phyloP scores from a whole-genome alignment of 352 stramenopile genomes.

The Phytophthora litchii region DNA sequence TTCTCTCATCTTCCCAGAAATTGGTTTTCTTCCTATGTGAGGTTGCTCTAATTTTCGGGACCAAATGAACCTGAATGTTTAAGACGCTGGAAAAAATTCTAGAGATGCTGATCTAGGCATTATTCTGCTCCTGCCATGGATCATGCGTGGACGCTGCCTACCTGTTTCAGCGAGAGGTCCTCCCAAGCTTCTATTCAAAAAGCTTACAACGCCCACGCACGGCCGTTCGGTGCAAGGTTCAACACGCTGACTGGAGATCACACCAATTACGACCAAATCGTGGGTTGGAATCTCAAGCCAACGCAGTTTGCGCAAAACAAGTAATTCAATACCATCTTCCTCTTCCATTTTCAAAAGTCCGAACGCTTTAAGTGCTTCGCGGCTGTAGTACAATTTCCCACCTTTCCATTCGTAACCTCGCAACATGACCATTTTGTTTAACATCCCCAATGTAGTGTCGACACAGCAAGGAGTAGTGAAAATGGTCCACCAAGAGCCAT shows the following conservation, averaged over 20 bases:
- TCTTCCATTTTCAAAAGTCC: conserved; percentile 24
- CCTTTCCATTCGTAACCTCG: conserved; percentile 22
- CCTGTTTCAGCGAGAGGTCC: conserved; percentile 16
- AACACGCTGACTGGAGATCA: conserved; percentile 5
- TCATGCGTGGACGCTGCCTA: conserved; percentile 11
- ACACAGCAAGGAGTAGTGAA: conserved; percentile 22
- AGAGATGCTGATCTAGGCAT: neutral
- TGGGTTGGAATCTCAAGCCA: conserved; percentile 10
- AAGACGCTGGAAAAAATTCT: conserved; percentile 7
- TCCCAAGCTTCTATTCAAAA: conserved; percentile 11
- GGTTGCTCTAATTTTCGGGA: no score
- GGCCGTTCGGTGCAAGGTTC: conserved; percentile 20
- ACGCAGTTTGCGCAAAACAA: conserved; percentile 21
- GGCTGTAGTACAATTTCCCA: conserved; percentile 21
- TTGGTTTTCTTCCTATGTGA: no score
- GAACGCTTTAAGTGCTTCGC: conserved; percentile 22
- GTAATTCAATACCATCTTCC: conserved; percentile 15
- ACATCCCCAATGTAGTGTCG: conserved; percentile 16
- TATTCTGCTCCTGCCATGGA: conserved; percentile 24
- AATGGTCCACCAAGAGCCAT: conserved; percentile 16
- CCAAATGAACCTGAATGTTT: no score
- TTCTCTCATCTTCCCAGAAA: no score
- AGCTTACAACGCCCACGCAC: conserved; percentile 18
- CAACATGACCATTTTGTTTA: conserved; percentile 28
- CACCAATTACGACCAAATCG: conserved; percentile 22